Evolutionary conservation across 192 early-diverging fungal genomes (phyloP).

Genomic region (Rhizophagus clarus): DNA sequence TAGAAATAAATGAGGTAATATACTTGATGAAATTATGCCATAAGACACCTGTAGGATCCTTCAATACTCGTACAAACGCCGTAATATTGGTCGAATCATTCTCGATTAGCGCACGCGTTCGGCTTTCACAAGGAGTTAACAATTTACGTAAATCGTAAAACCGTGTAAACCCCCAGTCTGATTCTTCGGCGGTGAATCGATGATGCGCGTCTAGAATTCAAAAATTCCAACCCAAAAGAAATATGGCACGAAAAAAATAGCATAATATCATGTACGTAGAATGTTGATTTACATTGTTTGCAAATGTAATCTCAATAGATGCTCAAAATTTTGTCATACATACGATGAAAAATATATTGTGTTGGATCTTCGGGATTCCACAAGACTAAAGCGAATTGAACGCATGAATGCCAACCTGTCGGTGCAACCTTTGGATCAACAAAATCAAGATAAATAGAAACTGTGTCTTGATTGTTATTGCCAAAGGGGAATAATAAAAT

Average conservation of each 20-base stretch:
- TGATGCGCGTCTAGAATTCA: constrained; percentile 65
- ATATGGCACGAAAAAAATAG: neutral
- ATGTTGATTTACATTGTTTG: neutral
- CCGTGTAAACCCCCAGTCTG: constrained; percentile 96
- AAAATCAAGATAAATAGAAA: constrained; percentile 90
- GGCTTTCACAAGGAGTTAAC: constrained; percentile 38
- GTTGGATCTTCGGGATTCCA: constrained; percentile 73
- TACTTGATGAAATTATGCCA: constrained; percentile 95
- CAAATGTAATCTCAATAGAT: neutral
- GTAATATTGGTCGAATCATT: constrained; percentile 66
- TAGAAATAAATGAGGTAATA: constrained; percentile 29
- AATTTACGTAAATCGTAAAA: constrained; percentile 64
- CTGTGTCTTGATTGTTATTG: constrained; percentile 67
- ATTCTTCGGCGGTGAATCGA: constrained; percentile 77
- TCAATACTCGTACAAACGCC: constrained; percentile 75
- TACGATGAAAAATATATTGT: constrained; percentile 52
- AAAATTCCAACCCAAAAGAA: neutral
- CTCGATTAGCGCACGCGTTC: constrained; percentile 64
- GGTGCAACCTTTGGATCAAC: constrained; percentile 63
- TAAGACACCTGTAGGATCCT: constrained; percentile 88
- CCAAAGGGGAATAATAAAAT: constrained; percentile 90
- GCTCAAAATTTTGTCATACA: constrained; percentile 32
- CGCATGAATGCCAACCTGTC: constrained; percentile 80
- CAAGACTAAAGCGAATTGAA: constrained; percentile 77
- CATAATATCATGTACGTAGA: neutral